Evolutionary conservation across 768 basidiomycete genomes (phyloP).

Genomic region (Galerina marginata): DNA sequence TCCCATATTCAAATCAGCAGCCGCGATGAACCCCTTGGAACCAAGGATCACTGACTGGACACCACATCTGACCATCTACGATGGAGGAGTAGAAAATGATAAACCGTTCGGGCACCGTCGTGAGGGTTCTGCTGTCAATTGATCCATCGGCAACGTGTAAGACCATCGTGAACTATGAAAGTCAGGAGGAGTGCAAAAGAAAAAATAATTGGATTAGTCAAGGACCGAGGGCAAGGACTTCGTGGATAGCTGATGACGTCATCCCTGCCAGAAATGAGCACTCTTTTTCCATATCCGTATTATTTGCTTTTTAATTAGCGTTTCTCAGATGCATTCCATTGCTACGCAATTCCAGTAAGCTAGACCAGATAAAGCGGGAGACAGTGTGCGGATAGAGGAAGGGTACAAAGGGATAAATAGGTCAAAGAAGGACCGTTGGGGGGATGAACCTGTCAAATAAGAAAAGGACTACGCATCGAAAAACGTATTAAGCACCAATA

Average conservation of each 20-base stretch:
- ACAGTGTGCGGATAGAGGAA: slow-evolving; percentile 13
- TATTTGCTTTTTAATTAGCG: slow-evolving; percentile 6
- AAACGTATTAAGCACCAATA: slow-evolving; percentile 49
- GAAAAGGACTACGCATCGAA: slow-evolving; percentile 37
- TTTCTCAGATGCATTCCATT: slow-evolving; percentile 33
- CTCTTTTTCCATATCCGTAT: not conserved
- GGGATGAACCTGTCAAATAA: slow-evolving; percentile 35
- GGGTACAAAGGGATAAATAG: slow-evolving; percentile 23
- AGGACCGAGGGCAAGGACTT: not conserved
- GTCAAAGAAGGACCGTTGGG: slow-evolving; percentile 19
- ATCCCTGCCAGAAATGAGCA: slow-evolving; percentile 16
- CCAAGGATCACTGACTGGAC: slow-evolving; percentile 53
- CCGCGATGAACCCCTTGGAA: not conserved
- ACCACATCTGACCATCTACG: slow-evolving; percentile 69
- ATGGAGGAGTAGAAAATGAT: slow-evolving; percentile 77
- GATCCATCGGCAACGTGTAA: slow-evolving; percentile 44
- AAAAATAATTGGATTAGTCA: not conserved
- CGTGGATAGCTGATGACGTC: slow-evolving; percentile 18
- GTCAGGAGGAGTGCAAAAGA: not conserved
- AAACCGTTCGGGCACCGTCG: slow-evolving; percentile 52
- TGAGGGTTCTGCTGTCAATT: slow-evolving; percentile 41
- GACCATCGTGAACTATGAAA: slow-evolving; percentile 49
- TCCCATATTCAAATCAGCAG: not conserved
- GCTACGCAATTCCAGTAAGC: slow-evolving; percentile 22
- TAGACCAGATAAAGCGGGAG: slow-evolving; percentile 22